Percentiles rank a stretch among this genome's conserved stretches.
These are phyloP conservation scores for Cajanus cajan DNA, from an alignment of 306 rosid species.

Conservation along the genomic window DNA sequence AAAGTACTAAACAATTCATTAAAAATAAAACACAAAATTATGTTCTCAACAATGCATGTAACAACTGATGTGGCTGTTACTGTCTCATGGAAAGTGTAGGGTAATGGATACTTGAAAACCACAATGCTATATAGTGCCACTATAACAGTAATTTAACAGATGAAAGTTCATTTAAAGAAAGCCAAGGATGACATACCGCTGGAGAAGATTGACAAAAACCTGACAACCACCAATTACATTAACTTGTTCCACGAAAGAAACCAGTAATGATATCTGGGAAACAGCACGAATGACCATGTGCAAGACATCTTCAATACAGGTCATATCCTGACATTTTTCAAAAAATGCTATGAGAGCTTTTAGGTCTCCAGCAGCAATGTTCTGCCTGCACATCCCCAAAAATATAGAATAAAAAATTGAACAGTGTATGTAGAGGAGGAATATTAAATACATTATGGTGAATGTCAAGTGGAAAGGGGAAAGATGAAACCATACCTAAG, in stretches of 20 bases:
- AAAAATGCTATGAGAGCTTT: constrained; percentile 87
- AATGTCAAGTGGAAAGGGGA: constrained; percentile 19
- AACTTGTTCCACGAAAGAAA: constrained; percentile 89
- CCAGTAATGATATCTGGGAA: constrained; percentile 75
- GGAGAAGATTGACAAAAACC: constrained; percentile 94
- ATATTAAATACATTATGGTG: not conserved
- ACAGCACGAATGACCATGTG: constrained; percentile 95
- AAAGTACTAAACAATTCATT: too few species aligned
- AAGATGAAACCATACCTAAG: constrained; percentile 59
- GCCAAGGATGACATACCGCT: constrained; percentile 56
- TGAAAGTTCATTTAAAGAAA: constrained; percentile 19
- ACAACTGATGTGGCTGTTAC: not conserved
- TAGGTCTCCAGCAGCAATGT: constrained; percentile 70
- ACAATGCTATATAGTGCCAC: not conserved
- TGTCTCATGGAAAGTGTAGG: not conserved
- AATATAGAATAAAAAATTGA: constrained; percentile 32
- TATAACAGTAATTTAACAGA: not conserved
- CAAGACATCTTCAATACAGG: constrained; percentile 91
- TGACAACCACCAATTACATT: constrained; percentile 74
- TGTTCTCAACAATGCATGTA: not conserved
- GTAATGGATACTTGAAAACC: not conserved
- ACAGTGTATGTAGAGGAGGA: not conserved
- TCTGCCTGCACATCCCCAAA: constrained; percentile 65
- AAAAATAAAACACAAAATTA: not conserved
- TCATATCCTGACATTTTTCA: constrained; percentile 83